Base-by-base conservation (phyloP, 2,329 filamentous ascomycete genomes). In the Thielaviopsis cerberus region DNA sequence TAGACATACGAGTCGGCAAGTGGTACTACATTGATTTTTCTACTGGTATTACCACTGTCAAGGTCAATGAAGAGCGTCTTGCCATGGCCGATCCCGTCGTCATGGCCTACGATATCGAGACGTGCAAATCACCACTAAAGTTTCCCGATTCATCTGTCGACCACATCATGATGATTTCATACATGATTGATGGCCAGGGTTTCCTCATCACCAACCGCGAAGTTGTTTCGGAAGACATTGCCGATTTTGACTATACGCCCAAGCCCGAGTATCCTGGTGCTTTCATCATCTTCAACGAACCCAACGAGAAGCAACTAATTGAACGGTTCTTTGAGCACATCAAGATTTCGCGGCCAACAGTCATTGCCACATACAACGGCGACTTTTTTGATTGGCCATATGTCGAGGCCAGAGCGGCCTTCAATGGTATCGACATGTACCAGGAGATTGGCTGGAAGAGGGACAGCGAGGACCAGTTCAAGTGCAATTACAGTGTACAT, bases 341-440 rank as follows among this genome's bases (percentile, higher is more conserved):
- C 70, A 97, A 98, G 66, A 88, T 95, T 69, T 88, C 89, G 0
- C 81, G 86, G 61, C 92, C 92, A 0, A 97, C 90, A 0, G 91
- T 98, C 59, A 98, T 98, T 69, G 91, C 94, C 37, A 98, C 92
- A n/a, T 98, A 98, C 77, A 98, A 98, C 88, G 92, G 92, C 73
- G 92, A 98, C 74, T 98, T 98, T 69, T 98, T 98, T 82, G 92
- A 98, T 83, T 98, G 92, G 92, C 91, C 92, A 0, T 98, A 94
- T 67, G 89, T 98, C 24, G 92, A 98, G 73, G 82, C 92, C 51
- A 79, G 92, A 72, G 88, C 94, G 26, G 94, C 89, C 67, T 80
- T 96, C 63, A 85, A 94, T 64, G 92, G 94, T 27, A 96, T 98
- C 68, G 92, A 98, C 70, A 97, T 98, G 92, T 98, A 98, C 71